Evolutionary conservation across 352 stramenopile species (phyloP).

Genomic region (Phytophthora quininea): DNA sequence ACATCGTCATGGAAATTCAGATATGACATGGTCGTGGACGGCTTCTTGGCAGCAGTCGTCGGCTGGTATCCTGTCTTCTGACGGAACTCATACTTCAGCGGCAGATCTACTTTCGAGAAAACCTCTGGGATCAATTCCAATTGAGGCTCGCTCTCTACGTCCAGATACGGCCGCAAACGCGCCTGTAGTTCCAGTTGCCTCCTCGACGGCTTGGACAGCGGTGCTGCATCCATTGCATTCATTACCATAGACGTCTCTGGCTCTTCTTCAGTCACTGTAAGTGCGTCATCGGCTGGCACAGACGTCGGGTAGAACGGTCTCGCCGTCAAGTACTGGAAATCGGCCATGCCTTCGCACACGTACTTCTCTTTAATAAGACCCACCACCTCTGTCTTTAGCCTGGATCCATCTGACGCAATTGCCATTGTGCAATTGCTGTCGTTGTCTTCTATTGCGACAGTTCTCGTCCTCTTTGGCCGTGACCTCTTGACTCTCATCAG

Average conservation of each 20-base stretch:
- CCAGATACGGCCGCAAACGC: conserved; percentile 65
- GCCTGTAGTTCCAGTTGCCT: conserved; percentile 53
- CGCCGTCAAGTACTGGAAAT: conserved; percentile 86
- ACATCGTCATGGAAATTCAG: conserved; percentile 79
- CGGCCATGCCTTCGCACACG: conserved; percentile 86
- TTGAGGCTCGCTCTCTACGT: conserved; percentile 50
- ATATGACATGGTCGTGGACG: conserved; percentile 79
- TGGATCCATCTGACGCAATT: conserved; percentile 17
- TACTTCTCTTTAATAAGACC: conserved; percentile 80
- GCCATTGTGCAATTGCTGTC: conserved; percentile 12
- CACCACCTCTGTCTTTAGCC: conserved; percentile 52
- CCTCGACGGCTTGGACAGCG: conserved; percentile 48
- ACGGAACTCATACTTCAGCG: conserved; percentile 86
- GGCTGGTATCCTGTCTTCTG: conserved; percentile 77
- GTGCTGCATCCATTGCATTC: conserved; percentile 29
- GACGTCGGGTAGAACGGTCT: conserved; percentile 57
- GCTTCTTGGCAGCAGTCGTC: conserved; percentile 60
- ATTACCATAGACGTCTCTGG: conserved; percentile 15
- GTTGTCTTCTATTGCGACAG: conserved; percentile 8
- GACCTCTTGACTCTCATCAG: conserved; percentile 59
- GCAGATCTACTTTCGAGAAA: conserved; percentile 85
- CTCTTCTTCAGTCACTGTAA: conserved; percentile 11
- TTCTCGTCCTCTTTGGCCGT: conserved; percentile 31
- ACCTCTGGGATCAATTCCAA: conserved; percentile 82
- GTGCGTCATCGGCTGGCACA: conserved; percentile 31